phyloP scores from a whole-genome alignment of 2,329 filamentous ascomycete species.

The Colletotrichum godetiae region DNA sequence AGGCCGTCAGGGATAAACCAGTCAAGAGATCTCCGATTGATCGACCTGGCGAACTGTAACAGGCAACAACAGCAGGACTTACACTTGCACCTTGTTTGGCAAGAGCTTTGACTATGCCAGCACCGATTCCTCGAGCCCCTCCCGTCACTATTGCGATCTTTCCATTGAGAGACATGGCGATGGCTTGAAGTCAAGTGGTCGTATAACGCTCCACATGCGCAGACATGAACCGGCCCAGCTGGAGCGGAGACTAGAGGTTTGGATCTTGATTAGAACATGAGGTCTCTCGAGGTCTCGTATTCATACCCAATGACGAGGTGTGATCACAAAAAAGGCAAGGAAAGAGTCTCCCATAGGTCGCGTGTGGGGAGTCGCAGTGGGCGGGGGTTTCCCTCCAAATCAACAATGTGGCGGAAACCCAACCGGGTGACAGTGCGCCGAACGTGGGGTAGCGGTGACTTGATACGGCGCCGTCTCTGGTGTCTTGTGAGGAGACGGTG shows the following conservation, averaged over 20 bases:
- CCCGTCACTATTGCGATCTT: conserved; percentile 29
- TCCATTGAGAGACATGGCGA: background rate
- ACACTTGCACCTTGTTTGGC: conserved; percentile 63
- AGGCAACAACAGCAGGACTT: background rate
- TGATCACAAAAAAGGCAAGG: background rate
- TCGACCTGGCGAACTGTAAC: too few species aligned
- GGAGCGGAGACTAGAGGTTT: background rate
- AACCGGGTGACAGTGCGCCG: background rate
- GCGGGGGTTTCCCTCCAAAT: background rate
- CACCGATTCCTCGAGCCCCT: conserved; percentile 56
- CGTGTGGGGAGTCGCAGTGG: background rate
- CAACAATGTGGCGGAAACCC: background rate
- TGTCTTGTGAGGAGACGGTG: background rate
- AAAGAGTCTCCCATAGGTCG: background rate
- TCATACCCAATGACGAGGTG: too few species aligned
- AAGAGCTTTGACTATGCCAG: conserved; percentile 71
- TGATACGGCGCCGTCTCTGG: background rate
- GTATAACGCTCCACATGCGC: background rate
- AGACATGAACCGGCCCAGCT: background rate
- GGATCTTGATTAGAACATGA: background rate
- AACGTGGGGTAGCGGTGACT: conserved; percentile 14
- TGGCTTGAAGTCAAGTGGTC: background rate
- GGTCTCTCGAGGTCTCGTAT: background rate
- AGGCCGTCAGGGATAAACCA: background rate
- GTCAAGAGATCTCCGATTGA: too few species aligned